Evolutionary conservation across 257 asterid genomes (phyloP).

Genomic region (Solanum chilense): DNA sequence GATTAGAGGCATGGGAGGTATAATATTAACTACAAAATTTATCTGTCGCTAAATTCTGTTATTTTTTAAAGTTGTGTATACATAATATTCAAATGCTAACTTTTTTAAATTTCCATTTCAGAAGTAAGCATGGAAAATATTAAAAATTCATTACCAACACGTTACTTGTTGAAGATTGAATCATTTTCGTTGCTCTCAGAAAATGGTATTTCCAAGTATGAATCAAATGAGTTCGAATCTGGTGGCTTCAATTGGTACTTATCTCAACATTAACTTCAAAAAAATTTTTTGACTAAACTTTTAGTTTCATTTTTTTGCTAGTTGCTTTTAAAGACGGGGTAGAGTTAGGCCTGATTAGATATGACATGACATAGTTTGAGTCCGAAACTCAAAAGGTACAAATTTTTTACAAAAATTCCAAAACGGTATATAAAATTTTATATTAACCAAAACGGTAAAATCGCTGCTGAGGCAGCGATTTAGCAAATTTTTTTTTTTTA

Average conservation of each 20-base stretch:
- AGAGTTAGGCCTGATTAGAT: not conserved
- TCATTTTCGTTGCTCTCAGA: not conserved
- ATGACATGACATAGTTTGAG: too few relatives aligned
- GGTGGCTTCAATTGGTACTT: not conserved
- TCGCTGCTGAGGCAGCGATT: too few relatives aligned
- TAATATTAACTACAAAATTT: too few relatives aligned
- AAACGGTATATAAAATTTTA: too few relatives aligned
- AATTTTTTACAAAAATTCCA: too few relatives aligned
- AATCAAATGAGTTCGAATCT: not conserved
- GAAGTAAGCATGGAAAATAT: not conserved
- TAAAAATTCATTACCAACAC: not conserved
- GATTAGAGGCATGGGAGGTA: too few relatives aligned
- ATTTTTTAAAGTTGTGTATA: not conserved
- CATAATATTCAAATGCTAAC: not conserved
- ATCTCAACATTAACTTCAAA: too few relatives aligned
- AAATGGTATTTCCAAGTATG: not conserved
- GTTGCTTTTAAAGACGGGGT: not conserved
- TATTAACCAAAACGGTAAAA: too few relatives aligned
- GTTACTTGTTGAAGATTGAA: not conserved
- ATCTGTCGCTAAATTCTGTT: too few relatives aligned
- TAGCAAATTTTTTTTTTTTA: too few relatives aligned
- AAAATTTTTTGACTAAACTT: too few relatives aligned
- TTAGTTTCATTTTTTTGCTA: not conserved
- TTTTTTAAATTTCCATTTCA: not conserved
- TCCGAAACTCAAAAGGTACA: too few relatives aligned